Evolutionary conservation across 2,329 filamentous ascomycete genomes (phyloP), one percentile per base, ranked within the genome.

Genomic region (Aspergillus amoenus): DNA sequence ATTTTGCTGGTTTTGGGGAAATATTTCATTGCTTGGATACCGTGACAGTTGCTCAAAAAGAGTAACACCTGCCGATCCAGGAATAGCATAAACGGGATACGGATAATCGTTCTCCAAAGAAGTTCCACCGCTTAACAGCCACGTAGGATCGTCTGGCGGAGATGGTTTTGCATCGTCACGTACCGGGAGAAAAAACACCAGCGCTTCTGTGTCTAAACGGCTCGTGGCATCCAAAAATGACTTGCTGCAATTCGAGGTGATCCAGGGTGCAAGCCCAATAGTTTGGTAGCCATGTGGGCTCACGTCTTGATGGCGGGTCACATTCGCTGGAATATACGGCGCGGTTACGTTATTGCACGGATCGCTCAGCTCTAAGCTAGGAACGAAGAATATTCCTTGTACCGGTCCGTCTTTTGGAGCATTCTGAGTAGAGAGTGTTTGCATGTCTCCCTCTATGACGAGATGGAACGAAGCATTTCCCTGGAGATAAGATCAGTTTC

Each of bases 221-320:
- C 84, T 80, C 3, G 82, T 82, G 12, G 79, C 77, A 17, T 81
- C 75, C 46, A 97, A 81, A 70, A 91, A 96, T 44, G 88, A 83
- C 55, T 81, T 75, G 12, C 90, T 89, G 70, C 93, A 99, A 24
- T 84, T 78, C 7, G 82, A 77, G 60, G 82, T 89, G 65, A 91
- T 85, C 93, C 93, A 97, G 27, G 93, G 93, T 22, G 91, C 93
- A 52, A 97, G 77, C 27, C 89, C 93, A 65, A 97, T 84, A 51
- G 92, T 79, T 55, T 88, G 86, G 71, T 90, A 91, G 63, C 89
- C 85, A 18, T 72, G 70, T 48, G 82, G 82, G 0, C 82, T 80
- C 15, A 97, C 83, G 66, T 94, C 82, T n/a, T 75, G 72, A 64
- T 84, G 82, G 15, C 88, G 85, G 12, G 91, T 96, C 54, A 86